These are phyloP conservation scores for Globisporangium canariense DNA, from an alignment of 352 stramenopile genomes.

Conservation along the genomic window DNA sequence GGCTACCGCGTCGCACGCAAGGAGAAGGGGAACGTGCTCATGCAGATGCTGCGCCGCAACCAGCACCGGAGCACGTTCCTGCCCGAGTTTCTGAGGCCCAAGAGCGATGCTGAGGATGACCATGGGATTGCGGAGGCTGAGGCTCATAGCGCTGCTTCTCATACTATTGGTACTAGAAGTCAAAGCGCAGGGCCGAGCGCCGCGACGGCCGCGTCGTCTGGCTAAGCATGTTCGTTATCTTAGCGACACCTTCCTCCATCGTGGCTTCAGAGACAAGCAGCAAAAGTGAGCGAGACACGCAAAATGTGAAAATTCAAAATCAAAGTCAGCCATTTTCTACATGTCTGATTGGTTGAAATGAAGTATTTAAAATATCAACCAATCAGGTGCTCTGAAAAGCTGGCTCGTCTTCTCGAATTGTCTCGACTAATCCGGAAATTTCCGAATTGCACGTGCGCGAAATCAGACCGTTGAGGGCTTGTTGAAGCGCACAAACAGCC, in stretches of 20 bases:
- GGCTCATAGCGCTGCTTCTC: background rate
- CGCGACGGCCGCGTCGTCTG: background rate
- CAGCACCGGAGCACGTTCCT: slow-evolving; percentile 14
- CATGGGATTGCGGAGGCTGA: background rate
- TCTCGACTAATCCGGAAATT: slow-evolving; percentile 25
- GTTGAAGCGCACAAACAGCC: slow-evolving; percentile 10
- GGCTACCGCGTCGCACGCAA: slow-evolving; percentile 38
- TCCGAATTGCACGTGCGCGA: background rate
- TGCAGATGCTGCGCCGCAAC: slow-evolving; percentile 48
- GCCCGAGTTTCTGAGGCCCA: slow-evolving; percentile 9
- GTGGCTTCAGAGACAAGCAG: slow-evolving; percentile 1
- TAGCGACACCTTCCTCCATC: background rate
- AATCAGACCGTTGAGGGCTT: background rate
- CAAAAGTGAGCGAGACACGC: background rate
- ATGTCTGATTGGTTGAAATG: background rate
- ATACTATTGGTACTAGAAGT: background rate
- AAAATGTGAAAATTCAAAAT: background rate
- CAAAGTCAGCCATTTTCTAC: background rate
- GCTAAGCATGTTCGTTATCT: background rate
- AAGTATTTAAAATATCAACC: background rate
- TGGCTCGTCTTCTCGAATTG: slow-evolving; percentile 26
- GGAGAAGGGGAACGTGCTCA: slow-evolving; percentile 46
- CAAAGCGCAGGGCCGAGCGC: background rate
- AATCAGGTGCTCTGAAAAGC: background rate
- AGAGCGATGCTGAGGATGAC: background rate